Percentiles rank a stretch among this genome's conserved stretches.
Evolutionary conservation across 129 eudicot genomes (phyloP).

Genomic region (Kitagawia praeruptora): DNA sequence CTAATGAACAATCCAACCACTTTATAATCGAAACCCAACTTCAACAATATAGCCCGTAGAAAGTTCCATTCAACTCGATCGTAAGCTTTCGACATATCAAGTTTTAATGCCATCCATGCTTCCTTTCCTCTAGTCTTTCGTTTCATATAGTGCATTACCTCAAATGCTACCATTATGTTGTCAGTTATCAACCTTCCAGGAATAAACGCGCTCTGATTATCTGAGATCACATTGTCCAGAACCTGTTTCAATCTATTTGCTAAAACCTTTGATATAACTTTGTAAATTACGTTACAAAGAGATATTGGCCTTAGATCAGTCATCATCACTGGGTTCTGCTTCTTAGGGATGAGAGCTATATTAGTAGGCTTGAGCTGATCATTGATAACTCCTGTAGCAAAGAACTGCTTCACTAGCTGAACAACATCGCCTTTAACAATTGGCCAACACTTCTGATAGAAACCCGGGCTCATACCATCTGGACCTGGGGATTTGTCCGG

Average conservation of each 20-base stretch:
- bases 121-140: too few species aligned
- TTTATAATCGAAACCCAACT: not conserved
- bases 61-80: not conserved
- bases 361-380: not conserved
- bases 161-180: too few species aligned
- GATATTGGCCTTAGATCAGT: not conserved
- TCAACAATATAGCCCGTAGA: not conserved
- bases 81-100: not conserved
- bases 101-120: too few species aligned
- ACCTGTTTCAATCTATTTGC: too few species aligned
- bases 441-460: not conserved
- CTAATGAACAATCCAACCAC: too few species aligned
- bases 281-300: not conserved
- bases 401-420: not conserved
- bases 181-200: too few species aligned
- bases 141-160: too few species aligned
- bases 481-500: not conserved
- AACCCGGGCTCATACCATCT: not conserved
- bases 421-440: not conserved
- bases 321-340: not conserved
- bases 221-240: too few species aligned
- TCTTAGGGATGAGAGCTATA: not conserved
- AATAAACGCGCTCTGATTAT: too few species aligned
- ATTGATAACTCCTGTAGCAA: fast-evolving
- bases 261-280: too few species aligned